Evolutionary conservation across 2,329 filamentous ascomycete species (phyloP).

Genomic region (Calycina marina): DNA sequence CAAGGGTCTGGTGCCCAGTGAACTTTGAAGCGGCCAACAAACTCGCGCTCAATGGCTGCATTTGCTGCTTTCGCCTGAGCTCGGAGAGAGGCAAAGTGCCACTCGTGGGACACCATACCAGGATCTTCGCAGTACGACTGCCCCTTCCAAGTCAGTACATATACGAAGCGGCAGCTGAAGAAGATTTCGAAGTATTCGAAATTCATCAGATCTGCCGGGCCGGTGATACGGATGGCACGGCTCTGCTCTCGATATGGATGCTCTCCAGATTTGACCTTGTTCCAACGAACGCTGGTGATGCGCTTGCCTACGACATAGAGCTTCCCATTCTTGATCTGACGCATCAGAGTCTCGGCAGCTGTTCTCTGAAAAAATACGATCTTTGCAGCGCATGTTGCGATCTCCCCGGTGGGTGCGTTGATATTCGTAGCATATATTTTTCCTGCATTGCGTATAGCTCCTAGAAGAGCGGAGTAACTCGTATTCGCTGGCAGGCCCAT

Average conservation of each 20-base stretch:
- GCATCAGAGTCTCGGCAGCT: not conserved
- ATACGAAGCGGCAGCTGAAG: not conserved
- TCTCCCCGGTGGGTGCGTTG: conserved; percentile 4
- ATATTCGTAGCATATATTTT: conserved; percentile 4
- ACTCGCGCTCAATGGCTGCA: not conserved
- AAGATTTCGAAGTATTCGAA: not conserved
- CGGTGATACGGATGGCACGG: not conserved
- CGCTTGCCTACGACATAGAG: not conserved
- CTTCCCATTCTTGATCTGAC: not conserved
- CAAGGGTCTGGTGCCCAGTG: not conserved
- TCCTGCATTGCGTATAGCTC: not conserved
- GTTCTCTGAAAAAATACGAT: conserved; percentile 3
- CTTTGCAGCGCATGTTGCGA: conserved; percentile 5
- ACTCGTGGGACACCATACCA: not conserved
- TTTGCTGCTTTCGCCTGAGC: not conserved
- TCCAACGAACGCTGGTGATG: not conserved
- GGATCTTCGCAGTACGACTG: not conserved
- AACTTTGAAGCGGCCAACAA: not conserved
- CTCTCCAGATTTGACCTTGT: not conserved
- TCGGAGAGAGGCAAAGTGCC: not conserved
- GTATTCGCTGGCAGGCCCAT: not conserved
- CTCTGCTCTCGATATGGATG: not conserved
- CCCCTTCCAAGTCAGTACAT: not conserved
- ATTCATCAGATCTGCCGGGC: not conserved
- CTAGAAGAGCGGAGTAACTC: not conserved